These are phyloP conservation scores for Aspergillus vadensis DNA, from an alignment of 2,329 filamentous ascomycete genomes.

Conservation along the genomic window DNA sequence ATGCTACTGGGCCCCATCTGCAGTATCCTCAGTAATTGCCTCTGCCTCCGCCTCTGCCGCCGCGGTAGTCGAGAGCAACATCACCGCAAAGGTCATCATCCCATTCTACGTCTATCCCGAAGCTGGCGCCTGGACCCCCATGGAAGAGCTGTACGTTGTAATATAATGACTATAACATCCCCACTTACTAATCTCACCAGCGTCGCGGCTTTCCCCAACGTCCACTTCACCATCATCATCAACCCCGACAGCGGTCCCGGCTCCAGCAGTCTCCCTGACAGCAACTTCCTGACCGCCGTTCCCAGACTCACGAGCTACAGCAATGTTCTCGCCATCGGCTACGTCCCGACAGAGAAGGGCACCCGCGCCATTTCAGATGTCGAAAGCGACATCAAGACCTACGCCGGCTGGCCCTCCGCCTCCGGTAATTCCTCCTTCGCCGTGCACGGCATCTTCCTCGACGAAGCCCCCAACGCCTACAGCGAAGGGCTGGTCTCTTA, in stretches of 20 bases:
- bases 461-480: constrained; percentile 13
- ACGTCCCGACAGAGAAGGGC: constrained; percentile 10
- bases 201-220: constrained; percentile 16
- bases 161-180: neutral
- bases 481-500: neutral
- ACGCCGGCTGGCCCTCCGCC: constrained; percentile 13
- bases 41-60: neutral
- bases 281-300: constrained; percentile 10
- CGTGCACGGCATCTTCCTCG: constrained; percentile 17
- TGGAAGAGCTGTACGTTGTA: constrained; percentile 16
- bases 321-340: constrained; percentile 15
- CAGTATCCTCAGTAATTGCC: neutral
- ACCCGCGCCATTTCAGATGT: constrained; percentile 5
- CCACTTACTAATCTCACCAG: neutral
- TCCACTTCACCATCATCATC: constrained; percentile 26
- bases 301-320: constrained; percentile 6
- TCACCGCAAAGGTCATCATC: constrained; percentile 13
- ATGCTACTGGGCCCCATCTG: neutral
- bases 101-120: constrained; percentile 26
- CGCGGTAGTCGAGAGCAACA: neutral
- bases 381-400: constrained; percentile 12
- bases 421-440: constrained; percentile 12
- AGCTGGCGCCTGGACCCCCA: constrained; percentile 18
- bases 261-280: constrained; percentile 8
- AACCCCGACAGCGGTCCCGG: constrained; percentile 24